Conservation (phyloP, 2,329 filamentous ascomycete species). For the Claviceps monticola region DNA sequence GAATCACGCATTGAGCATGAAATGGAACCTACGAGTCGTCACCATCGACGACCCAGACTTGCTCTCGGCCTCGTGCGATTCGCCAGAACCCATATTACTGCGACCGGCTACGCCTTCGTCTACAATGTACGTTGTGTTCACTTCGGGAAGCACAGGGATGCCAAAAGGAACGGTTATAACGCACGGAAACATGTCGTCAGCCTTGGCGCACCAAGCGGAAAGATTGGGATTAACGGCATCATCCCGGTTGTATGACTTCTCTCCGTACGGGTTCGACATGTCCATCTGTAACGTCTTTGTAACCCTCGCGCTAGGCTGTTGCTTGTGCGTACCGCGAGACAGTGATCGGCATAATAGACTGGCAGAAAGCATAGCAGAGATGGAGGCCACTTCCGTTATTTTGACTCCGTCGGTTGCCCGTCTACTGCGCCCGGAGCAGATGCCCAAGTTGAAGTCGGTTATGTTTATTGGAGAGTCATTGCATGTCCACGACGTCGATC, state of each 20-base stretch:
- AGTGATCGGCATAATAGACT: background rate
- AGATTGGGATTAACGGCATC: conserved; percentile 10
- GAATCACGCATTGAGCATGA: background rate
- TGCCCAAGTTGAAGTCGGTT: background rate
- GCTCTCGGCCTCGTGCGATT: background rate
- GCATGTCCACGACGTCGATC: background rate
- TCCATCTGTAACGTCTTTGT: conserved; percentile 1
- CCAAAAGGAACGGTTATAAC: background rate
- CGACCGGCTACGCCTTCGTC: background rate
- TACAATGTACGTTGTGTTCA: background rate
- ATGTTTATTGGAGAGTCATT: conserved; percentile 9
- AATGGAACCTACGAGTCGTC: background rate
- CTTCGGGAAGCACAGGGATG: background rate
- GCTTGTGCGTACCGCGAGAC: conserved; percentile 7
- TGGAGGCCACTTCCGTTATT: background rate
- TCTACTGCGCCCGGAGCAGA: background rate
- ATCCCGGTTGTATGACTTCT: conserved; percentile 18
- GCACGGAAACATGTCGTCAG: background rate
- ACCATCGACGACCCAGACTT: background rate
- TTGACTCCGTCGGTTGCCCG: conserved; percentile 1
- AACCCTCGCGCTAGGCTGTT: conserved; percentile 4
- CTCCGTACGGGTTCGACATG: conserved; percentile 6
- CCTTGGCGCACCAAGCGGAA: conserved; percentile 15
- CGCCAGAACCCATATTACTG: background rate
- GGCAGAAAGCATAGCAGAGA: background rate